Evolutionary conservation across 2,329 filamentous ascomycete species (phyloP), one percentile per base, ranked within the genome.

Genomic region (Xylariales sp.): DNA sequence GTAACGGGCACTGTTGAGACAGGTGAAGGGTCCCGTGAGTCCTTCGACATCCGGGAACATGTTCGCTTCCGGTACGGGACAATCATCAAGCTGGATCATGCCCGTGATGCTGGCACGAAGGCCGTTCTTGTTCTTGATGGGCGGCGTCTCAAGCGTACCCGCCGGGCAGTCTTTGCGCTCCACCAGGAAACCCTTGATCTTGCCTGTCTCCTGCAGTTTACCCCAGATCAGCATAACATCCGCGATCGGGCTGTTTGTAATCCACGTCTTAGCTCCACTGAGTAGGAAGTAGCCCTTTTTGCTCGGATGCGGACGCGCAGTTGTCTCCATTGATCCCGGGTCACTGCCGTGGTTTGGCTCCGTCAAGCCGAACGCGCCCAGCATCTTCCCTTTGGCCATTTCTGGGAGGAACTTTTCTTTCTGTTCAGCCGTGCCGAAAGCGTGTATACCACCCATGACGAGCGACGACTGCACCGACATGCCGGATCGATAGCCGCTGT

Each of bases 11-110:
- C 84, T 91, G 69, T 97, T 98, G 49, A 98, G 75, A 60, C 93
- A 98, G 48, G 85, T 84, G 60, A 98, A 98, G 3, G 93, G 93
- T 0, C 93, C 93, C 46, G 70, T 78, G 22, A 98, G 73, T 4
- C 93, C 93, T 61, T 95, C 87, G 4, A 95, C 78, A 1, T 86
- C 78, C 1, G 90, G 90, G 56, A 98, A 89, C 89, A 98, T 95
- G 68, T 96, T 95, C 53, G 80, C 86, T 51, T 84, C 81, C 0
- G 89, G 83, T 1, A 98, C 88, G 1, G 93, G 91, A 51, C 87
- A 90, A 48, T 86, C 82, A 50, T 96, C 91, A 58, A 98, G 76
- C 53, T 95, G 89, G 51, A 98, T 96, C 93, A 97, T 97, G 43
- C 93, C 93, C 1, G 93, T 98, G 49, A 96, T 86, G 10, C 88